Base-by-base conservation (phyloP, 768 basidiomycete genomes). In the Kwoniella sp. region DNA sequence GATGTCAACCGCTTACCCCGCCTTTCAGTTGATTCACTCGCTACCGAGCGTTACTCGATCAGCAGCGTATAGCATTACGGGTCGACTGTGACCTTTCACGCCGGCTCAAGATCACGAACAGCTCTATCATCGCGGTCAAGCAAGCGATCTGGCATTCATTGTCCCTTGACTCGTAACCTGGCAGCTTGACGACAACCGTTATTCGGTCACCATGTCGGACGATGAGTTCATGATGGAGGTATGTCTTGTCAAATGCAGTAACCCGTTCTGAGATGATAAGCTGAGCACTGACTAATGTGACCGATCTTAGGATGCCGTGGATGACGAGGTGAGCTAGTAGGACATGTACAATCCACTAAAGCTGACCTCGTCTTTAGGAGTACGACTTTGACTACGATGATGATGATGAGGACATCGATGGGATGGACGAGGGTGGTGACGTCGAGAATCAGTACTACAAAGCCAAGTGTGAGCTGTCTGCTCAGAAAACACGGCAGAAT, bases 391-490 rank as follows among this genome's bases (percentile, higher is more conserved):
- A 91, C 75, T 99, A 96, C 76, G 92, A 91, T 36, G n/a, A n/a
- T n/a, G 92, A 90, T 31, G 75, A 87, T 29, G 87, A 81, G 25
- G 83, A 88, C 50, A 62, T 41, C 10, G 71, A 57, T 10, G 69
- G 59, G 49, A 87, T 87, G 62, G 60, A 83, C 1, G 86, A 81
- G 42, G 87, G 83, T 46, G 87, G 83, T 22, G 92, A 95, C 75
- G 83, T 95, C 38, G 95, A 99, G 78, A 99, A 99, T 70, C 83
- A 91, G 82, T 99, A 99, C 77, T 98, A 98, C 74, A 87, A 85
- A 42, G 95, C 95, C 10, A 99, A 99, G 76, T 84, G 93, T 96
- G 60, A 45, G 85, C 75, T 32, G 2, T 31, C 19, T 34, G n/a
- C 25, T 12, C n/a, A 29, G 9, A 27, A 15, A 29, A 3, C 22